Evolutionary conservation across 2,329 filamentous ascomycete species (phyloP).

Genomic region (Coniochaeta ligniaria): DNA sequence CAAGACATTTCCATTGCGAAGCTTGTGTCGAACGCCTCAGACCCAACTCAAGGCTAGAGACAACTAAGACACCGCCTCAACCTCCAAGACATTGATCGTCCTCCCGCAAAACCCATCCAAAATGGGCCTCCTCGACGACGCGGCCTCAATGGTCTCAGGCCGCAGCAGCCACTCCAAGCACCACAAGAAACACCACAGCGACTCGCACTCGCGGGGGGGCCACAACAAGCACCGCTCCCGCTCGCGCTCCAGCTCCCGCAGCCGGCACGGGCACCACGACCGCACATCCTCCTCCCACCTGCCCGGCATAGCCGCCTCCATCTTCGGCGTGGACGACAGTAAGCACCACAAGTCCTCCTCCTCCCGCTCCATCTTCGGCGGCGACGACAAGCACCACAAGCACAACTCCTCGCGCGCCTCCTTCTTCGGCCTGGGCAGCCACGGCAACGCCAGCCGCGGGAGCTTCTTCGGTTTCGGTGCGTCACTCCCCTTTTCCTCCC

Average conservation of each 20-base stretch:
- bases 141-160: constrained; percentile 19
- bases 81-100: background rate
- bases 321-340: constrained; percentile 21
- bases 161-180: constrained; percentile 15
- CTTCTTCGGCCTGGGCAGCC: constrained; percentile 36
- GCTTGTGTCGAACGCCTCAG: background rate
- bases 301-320: constrained; percentile 17
- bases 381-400: constrained; percentile 25
- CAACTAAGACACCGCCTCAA: background rate
- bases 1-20: background rate
- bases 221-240: constrained; percentile 12
- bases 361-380: constrained; percentile 35
- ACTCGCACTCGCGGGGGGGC: constrained; percentile 11
- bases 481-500: background rate
- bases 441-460: constrained; percentile 29
- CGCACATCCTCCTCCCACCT: too few relatives aligned
- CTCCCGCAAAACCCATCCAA: background rate
- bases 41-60: background rate
- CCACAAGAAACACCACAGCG: constrained; percentile 19
- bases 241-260: constrained; percentile 22
- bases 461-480: constrained; percentile 38
- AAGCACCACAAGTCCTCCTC: constrained; percentile 24
- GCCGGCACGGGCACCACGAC: constrained; percentile 11
- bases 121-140: constrained; percentile 28
- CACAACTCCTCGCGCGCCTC: constrained; percentile 34